phyloP scores from a whole-genome alignment of 192 early-diverging fungal genomes.

The Lobosporangium transversale region DNA sequence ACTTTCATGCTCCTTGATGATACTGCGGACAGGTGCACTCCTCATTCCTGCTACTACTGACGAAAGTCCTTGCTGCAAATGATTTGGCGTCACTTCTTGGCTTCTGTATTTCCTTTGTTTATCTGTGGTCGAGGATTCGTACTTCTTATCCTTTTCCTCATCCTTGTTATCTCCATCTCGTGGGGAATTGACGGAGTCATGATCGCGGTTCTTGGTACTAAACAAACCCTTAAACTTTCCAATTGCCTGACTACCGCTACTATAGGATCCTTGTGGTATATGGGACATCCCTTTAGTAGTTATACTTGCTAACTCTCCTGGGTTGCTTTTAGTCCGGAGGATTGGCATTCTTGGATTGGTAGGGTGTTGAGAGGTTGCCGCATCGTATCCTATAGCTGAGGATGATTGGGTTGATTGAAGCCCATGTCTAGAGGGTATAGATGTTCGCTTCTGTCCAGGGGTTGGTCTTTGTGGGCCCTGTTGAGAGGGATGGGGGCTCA shows the following conservation, averaged over 20 bases:
- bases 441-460: no score
- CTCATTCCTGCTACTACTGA: constrained; percentile 3
- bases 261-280: neutral
- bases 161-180: constrained; percentile 10
- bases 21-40: neutral
- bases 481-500: neutral
- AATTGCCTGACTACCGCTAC: constrained; percentile 20
- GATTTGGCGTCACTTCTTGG: constrained; percentile 15
- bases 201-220: constrained; percentile 28
- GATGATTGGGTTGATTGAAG: no score
- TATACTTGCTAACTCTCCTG: constrained; percentile 26
- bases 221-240: constrained; percentile 44
- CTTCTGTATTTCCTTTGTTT: constrained; percentile 42
- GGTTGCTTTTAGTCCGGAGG: constrained; percentile 40
- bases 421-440: no score
- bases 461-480: constrained; percentile 1
- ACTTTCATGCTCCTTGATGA: constrained; percentile 8
- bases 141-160: constrained; percentile 2
- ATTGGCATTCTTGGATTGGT: constrained; percentile 26
- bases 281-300: no score
- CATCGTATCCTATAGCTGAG: neutral
- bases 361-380: neutral
- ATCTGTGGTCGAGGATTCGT: constrained; percentile 30
- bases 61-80: constrained; percentile 1
- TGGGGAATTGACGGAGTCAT: constrained; percentile 2